A percentile compares a stretch with the other conserved stretches of the same genome.
These are phyloP conservation scores for Gomphus sp. DNA, from an alignment of 1,284 basidiomycete genomes.

Conservation along the genomic window DNA sequence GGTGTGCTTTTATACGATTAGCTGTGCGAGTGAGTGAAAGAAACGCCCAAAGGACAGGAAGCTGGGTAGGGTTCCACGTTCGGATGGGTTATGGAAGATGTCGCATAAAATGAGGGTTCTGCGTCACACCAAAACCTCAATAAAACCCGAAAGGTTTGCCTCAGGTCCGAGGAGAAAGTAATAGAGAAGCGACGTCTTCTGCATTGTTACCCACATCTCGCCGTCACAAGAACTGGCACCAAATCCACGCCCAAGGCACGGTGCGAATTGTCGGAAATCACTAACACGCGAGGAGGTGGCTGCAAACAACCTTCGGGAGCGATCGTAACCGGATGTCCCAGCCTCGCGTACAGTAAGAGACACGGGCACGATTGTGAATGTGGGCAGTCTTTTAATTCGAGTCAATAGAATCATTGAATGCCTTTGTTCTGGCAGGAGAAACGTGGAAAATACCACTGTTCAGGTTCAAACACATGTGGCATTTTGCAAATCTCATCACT, in stretches of 20 bases:
- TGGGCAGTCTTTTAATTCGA: no score
- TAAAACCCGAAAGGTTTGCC: background rate
- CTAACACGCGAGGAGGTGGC: background rate
- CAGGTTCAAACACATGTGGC: background rate
- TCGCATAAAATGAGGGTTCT: background rate
- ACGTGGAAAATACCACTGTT: background rate
- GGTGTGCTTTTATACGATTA: background rate
- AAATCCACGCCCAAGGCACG: slow-evolving; percentile 1
- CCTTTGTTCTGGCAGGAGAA: no score
- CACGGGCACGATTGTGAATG: background rate
- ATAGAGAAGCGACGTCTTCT: background rate
- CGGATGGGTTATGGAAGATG: background rate
- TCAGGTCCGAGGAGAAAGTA: background rate
- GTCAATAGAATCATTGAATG: background rate
- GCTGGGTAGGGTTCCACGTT: background rate
- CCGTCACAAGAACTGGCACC: background rate
- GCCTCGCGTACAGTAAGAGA: background rate
- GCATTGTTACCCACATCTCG: background rate
- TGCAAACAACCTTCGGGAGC: background rate
- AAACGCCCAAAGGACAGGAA: background rate
- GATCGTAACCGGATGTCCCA: background rate
- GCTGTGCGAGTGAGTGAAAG: background rate
- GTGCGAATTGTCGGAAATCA: background rate
- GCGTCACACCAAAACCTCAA: background rate
- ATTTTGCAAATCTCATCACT: background rate